Evolutionary conservation across 768 basidiomycete species (phyloP).

Genomic region (Tylopilus felleus): DNA sequence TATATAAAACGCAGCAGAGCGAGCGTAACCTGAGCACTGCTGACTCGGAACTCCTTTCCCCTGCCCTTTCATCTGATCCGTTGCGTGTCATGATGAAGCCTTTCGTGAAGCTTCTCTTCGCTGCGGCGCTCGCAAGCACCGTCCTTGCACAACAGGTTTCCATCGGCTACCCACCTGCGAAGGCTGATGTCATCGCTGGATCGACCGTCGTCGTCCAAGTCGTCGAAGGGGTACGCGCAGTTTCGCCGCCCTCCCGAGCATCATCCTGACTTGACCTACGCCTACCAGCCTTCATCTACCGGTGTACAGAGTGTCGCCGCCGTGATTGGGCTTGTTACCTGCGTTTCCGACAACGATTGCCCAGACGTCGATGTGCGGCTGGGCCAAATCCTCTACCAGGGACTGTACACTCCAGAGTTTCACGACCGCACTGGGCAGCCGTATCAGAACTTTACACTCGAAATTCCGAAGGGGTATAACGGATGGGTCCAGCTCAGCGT

Average conservation of each 20-base stretch:
- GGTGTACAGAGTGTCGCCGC: conserved; percentile 1
- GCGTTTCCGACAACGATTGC: not conserved
- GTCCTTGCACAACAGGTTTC: conserved; percentile 38
- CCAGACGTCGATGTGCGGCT: not conserved
- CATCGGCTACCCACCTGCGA: conserved; percentile 30
- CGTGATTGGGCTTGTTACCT: conserved; percentile 2
- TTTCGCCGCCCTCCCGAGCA: not conserved
- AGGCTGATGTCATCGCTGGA: conserved; percentile 34
- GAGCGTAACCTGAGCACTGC: not conserved
- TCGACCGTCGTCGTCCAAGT: conserved; percentile 38
- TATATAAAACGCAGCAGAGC: not conserved
- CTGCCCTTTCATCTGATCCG: not conserved
- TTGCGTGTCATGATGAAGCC: conserved; percentile 2
- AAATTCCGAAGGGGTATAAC: not conserved
- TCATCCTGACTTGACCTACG: not conserved
- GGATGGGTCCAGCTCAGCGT: conserved; percentile 2
- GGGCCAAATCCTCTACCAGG: conserved; percentile 5
- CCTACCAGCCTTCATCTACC: not conserved
- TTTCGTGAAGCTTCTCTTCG: conserved; percentile 5
- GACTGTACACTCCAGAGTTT: not conserved
- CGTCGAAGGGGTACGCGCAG: conserved; percentile 37
- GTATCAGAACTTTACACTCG: conserved; percentile 7
- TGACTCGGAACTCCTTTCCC: not conserved
- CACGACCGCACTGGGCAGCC: not conserved
- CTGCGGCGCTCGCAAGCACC: not conserved